These are phyloP conservation scores for Kurtzmaniella fragi DNA, from an alignment of 805 yeast species.

Conservation along the genomic window DNA sequence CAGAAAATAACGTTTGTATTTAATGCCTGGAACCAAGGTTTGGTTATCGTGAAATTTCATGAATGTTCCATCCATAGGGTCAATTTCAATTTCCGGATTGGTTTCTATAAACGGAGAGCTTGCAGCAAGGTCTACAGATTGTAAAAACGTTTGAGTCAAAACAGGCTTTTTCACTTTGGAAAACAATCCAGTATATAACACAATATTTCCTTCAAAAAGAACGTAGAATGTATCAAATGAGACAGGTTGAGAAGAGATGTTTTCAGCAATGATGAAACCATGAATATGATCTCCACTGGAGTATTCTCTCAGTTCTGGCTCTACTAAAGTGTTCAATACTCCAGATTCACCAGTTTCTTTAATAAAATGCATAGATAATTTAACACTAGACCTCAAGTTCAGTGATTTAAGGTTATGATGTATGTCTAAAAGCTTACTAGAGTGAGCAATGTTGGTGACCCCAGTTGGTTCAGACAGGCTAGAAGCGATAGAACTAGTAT, in stretches of 20 bases:
- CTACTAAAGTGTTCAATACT: not conserved
- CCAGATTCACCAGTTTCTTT: not conserved
- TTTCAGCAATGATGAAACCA: constrained; percentile 43
- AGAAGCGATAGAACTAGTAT: too few relatives aligned
- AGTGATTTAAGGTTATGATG: constrained; percentile 1
- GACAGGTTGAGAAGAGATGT: constrained; percentile 31
- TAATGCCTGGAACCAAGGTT: not conserved
- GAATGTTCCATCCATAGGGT: constrained; percentile 1
- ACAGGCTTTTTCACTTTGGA: not conserved
- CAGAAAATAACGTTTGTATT: constrained; percentile 6
- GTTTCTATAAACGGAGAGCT: not conserved
- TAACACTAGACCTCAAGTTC: not conserved
- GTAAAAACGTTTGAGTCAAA: not conserved
- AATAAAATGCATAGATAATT: constrained; percentile 1
- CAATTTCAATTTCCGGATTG: not conserved
- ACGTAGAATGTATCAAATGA: constrained; percentile 54
- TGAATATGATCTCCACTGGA: constrained; percentile 37
- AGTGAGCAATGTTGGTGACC: too few relatives aligned
- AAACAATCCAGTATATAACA: constrained; percentile 1
- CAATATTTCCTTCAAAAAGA: constrained; percentile 40
- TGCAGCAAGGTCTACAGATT: constrained; percentile 1
- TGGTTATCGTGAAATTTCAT: not conserved
- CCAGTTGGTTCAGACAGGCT: too few relatives aligned
- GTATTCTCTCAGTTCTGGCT: not conserved
- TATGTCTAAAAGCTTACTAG: not conserved